Conservation (phyloP, 2,329 filamentous ascomycete genomes). For the Cytospora leucostoma region DNA sequence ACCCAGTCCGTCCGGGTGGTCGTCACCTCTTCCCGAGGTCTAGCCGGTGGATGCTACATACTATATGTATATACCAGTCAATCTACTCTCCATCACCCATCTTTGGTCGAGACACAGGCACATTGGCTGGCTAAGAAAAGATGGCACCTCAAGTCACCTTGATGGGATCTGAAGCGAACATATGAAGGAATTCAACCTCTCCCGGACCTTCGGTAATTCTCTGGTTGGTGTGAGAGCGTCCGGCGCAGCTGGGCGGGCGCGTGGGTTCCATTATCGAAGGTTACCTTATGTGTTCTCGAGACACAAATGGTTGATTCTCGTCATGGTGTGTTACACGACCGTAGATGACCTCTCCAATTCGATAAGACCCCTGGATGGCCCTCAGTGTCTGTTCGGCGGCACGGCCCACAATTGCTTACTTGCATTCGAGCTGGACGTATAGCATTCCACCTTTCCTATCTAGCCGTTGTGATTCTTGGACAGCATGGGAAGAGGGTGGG, state of each 20-base stretch:
- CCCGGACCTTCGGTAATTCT: not conserved
- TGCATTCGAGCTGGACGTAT: not conserved
- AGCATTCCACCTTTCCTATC: not conserved
- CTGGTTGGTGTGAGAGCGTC: not conserved
- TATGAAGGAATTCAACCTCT: not conserved
- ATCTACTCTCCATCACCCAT: not conserved
- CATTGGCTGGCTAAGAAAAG: no score
- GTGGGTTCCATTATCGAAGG: no score
- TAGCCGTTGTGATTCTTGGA: not conserved
- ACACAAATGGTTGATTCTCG: not conserved
- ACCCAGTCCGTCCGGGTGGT: not conserved
- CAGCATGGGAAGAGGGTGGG: not conserved
- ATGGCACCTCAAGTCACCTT: not conserved
- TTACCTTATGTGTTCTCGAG: not conserved
- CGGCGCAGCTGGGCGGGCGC: no score
- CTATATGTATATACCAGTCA: not conserved
- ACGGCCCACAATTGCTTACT: not conserved
- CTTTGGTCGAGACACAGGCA: not conserved
- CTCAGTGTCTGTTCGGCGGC: not conserved
- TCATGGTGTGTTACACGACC: not conserved
- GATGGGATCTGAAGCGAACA: not conserved
- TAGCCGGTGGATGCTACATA: not conserved
- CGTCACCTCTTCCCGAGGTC: not conserved
- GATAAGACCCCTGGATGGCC: no score
- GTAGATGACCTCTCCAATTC: no score